Percentiles rank a stretch among this genome's conserved stretches.
These are phyloP conservation scores for Fusarium falciforme DNA, from an alignment of 2,329 filamentous ascomycete genomes.

Conservation along the genomic window DNA sequence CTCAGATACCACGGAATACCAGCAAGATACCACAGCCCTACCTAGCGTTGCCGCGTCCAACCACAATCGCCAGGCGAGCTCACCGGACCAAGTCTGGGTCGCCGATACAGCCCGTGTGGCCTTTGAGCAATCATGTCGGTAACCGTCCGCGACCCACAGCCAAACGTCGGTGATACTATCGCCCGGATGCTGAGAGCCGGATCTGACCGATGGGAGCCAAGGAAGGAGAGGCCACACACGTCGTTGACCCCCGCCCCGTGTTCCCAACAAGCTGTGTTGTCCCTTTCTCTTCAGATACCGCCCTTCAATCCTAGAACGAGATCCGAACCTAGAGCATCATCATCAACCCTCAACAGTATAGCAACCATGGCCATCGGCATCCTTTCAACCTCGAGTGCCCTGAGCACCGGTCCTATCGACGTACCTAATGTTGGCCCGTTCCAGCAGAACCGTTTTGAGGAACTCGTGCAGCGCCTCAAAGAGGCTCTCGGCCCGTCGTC, in stretches of 20 bases:
- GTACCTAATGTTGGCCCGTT: conserved; percentile 38
- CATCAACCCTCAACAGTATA: conserved; percentile 25
- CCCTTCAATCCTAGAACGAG: conserved; percentile 12
- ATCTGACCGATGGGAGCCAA: conserved; percentile 44
- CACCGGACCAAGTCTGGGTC: conserved; percentile 37
- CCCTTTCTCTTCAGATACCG: conserved; percentile 28
- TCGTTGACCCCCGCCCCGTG: conserved; percentile 41
- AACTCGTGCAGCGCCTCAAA: conserved; percentile 79
- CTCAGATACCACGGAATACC: conserved; percentile 19
- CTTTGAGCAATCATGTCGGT: conserved; percentile 33
- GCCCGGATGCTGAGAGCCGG: conserved; percentile 39
- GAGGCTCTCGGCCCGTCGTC: conserved; percentile 81
- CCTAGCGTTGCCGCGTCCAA: conserved; percentile 45
- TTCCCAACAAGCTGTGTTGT: conserved; percentile 41
- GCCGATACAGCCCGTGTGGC: conserved; percentile 36
- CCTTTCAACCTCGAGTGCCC: conserved; percentile 39
- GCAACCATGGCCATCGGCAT: conserved; percentile 52
- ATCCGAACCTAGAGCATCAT: conserved; percentile 14
- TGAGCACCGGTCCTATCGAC: conserved; percentile 27
- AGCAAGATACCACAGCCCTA: conserved; percentile 15
- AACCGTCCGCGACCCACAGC: conserved; percentile 42
- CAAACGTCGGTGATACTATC: conserved; percentile 45
- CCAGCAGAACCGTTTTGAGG: conserved; percentile 68
- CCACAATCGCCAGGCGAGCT: conserved; percentile 40
- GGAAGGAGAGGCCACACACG: conserved; percentile 33